phyloP scores from a whole-genome alignment of 768 basidiomycete genomes.

The Suillus occidentalis region DNA sequence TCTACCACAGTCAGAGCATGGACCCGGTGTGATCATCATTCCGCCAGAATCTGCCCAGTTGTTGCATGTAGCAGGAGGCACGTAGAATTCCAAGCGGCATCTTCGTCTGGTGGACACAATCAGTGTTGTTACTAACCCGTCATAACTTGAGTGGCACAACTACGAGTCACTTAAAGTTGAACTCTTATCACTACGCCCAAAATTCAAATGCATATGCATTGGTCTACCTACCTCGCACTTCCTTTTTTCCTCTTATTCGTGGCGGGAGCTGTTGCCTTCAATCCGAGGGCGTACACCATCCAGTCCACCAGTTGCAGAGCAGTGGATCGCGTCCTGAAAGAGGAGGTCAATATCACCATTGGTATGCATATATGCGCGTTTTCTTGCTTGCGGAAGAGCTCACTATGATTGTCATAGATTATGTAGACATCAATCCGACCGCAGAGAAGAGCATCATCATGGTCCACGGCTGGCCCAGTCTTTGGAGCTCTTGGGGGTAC shows the following conservation, averaged over 20 bases:
- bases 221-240: not conserved
- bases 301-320: slow-evolving; percentile 37
- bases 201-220: not conserved
- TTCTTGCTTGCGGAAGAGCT: not conserved
- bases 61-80: not conserved
- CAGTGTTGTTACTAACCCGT: too few species aligned
- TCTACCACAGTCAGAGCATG: not conserved
- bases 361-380: slow-evolving; percentile 36
- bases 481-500: slow-evolving; percentile 74
- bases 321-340: slow-evolving; percentile 35
- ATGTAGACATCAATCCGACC: slow-evolving; percentile 50
- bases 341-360: slow-evolving; percentile 41
- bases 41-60: not conserved
- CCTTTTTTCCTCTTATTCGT: not conserved
- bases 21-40: not conserved
- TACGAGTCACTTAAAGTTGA: not conserved
- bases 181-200: not conserved
- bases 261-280: slow-evolving; percentile 25
- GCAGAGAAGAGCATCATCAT: slow-evolving; percentile 56
- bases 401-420: not conserved
- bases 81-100: not conserved
- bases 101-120: too few species aligned
- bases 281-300: slow-evolving; percentile 36
- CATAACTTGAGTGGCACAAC: too few species aligned
- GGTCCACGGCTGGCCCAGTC: slow-evolving; percentile 82